Percentiles rank a stretch among this genome's conserved stretches.
These are phyloP conservation scores for Incumbomyces delicatus DNA, from an alignment of 2,329 filamentous ascomycete species.

Conservation along the genomic window DNA sequence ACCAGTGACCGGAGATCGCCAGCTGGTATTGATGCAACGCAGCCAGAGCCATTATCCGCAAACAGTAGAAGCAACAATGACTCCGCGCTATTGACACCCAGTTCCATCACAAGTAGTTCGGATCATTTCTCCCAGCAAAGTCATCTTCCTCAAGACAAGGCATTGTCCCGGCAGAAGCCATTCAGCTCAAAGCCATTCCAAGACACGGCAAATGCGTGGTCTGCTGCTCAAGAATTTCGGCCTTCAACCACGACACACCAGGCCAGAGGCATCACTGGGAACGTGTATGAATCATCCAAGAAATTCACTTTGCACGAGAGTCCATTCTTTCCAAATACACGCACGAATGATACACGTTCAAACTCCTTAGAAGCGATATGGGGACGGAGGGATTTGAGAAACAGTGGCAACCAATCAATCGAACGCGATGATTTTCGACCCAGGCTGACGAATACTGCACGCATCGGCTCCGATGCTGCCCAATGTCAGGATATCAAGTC, in stretches of 20 bases:
- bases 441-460: neutral
- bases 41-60: neutral
- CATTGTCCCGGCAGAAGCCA: neutral
- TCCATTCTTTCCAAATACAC: too few relatives aligned
- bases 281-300: neutral
- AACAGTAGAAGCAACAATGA: slow-evolving; percentile 6
- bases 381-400: neutral
- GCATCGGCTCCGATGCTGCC: neutral
- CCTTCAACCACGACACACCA: neutral
- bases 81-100: neutral
- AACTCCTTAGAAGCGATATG: neutral
- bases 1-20: neutral
- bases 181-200: neutral
- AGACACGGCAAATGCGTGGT: neutral
- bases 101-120: slow-evolving; percentile 1
- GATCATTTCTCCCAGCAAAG: neutral
- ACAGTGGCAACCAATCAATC: neutral
- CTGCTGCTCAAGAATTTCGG: slow-evolving; percentile 1
- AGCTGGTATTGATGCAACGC: neutral
- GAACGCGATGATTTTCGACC: neutral
- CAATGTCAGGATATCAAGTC: slow-evolving; percentile 22
- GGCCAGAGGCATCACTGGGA: neutral
- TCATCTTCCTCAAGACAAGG: neutral
- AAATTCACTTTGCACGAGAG: too few relatives aligned
- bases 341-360: too few relatives aligned